Evolutionary conservation across 768 basidiomycete genomes (phyloP).

Genomic region (Phylloporus sp.): DNA sequence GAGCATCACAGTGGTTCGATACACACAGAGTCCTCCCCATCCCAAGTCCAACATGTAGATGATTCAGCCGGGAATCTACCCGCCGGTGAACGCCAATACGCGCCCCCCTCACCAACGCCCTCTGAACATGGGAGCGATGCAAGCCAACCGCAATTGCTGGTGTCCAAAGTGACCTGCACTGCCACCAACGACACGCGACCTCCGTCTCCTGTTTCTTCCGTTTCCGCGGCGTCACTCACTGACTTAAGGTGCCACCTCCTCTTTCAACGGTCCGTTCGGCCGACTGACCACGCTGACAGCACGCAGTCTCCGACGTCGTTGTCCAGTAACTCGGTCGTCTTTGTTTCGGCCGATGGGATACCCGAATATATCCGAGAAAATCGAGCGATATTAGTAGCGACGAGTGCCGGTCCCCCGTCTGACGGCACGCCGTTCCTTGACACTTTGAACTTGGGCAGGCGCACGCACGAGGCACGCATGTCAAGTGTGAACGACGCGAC

Average conservation of each 20-base stretch:
- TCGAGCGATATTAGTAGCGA: conserved; percentile 28
- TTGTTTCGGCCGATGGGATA: conserved; percentile 27
- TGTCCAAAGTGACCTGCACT: not conserved
- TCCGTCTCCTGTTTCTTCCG: conserved; percentile 12
- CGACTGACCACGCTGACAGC: conserved; percentile 1
- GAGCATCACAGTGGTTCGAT: not conserved
- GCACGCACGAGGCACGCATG: not conserved
- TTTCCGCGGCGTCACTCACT: conserved; percentile 9
- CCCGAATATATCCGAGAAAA: conserved; percentile 30
- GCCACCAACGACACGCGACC: conserved; percentile 6
- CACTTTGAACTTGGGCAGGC: too few relatives aligned
- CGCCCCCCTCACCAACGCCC: conserved; percentile 23
- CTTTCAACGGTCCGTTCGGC: not conserved
- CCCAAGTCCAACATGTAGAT: not conserved
- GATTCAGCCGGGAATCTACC: not conserved
- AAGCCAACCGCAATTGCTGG: not conserved
- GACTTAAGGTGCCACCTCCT: conserved; percentile 13
- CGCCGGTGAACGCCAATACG: not conserved
- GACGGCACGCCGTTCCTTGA: conserved; percentile 10
- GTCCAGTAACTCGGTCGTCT: conserved; percentile 26
- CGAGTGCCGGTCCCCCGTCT: conserved; percentile 25
- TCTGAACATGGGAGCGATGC: conserved; percentile 26
- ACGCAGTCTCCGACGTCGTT: conserved; percentile 1
- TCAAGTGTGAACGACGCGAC: not conserved
- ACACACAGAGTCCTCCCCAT: not conserved